Base-by-base conservation (phyloP, 306 rosid species). In the Vigna hirtella region DNA sequence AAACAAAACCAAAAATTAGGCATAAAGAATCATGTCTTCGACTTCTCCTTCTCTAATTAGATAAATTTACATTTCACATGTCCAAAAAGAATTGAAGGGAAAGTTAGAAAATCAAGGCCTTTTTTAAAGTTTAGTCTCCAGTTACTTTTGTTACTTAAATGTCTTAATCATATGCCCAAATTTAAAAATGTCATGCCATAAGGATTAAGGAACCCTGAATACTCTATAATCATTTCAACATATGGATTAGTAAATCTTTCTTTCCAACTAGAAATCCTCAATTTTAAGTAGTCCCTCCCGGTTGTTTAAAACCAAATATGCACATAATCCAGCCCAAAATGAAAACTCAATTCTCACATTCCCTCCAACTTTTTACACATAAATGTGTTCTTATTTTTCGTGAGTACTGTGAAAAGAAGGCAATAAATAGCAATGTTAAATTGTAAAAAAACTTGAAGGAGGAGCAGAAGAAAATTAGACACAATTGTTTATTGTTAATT, bases 11-110 rank as follows among this genome's bases (percentile, higher is more conserved):
- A 7, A 45, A 64, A 40, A n/a, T 79, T 55, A 66, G 24, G 18
- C 38, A 56, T 77, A 26, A 72, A 72, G 20, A 56, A 71, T 26
- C 26, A 65, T 69, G 73, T 70, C 71, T 51, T 69, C 30, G 6
- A 2, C n/a, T 70, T 45, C 68, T 70, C 36, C 56, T 50, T 66
- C 64, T 45, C 22, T 28, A 59, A 50, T 72, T 66, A 66, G 70
- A 79, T 20, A 16, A 26, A 48, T 81, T 68, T 52, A n/a, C 9
- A 59, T 59, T 26, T 59, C 42, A 28, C 57, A 68, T 53, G 38
- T 66, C 55, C 30, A 6, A 17, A 51, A 67, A 51, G 40, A 70
- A 53, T 32, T 76, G 22, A 57, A 34, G 42, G 16, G 36, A 36
- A 65, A 6, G 74, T 55, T 53, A 61, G 58, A 66, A 45, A 70